Evolutionary conservation across 345 rosid genomes (phyloP).

Genomic region (Heritiera fomes): DNA sequence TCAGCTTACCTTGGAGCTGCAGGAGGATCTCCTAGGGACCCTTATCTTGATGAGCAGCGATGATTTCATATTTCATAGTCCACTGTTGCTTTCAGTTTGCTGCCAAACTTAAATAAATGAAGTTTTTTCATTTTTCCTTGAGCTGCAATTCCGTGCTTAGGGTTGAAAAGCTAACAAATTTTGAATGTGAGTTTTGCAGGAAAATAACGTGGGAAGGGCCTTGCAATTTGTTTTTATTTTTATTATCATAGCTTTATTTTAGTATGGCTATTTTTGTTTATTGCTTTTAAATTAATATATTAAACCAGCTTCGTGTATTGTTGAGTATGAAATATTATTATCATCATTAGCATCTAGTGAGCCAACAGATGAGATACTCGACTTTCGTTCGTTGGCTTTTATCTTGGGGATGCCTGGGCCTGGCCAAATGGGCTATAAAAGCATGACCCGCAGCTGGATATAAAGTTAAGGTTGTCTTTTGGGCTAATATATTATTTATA

Average conservation of each 20-base stretch:
- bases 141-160: not conserved
- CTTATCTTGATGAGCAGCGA: slow-evolving; percentile 77
- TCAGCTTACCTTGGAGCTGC: slow-evolving; percentile 45
- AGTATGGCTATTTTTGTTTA: not conserved
- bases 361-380: too few species aligned
- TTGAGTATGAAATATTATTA: not conserved
- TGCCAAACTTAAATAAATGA: not conserved
- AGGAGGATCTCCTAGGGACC: slow-evolving; percentile 49
- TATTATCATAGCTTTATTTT: not conserved
- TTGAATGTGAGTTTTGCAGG: not conserved
- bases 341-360: too few species aligned
- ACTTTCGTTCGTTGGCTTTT: too few species aligned
- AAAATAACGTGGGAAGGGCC: slow-evolving; percentile 16
- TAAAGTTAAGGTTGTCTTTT: too few species aligned
- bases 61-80: slow-evolving; percentile 34
- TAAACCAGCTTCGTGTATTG: too few species aligned
- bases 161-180: slow-evolving; percentile 14
- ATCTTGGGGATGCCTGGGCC: too few species aligned
- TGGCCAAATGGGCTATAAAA: too few species aligned
- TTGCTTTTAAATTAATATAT: not conserved
- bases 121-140: not conserved
- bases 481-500: too few species aligned
- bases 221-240: not conserved
- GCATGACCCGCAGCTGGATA: too few species aligned
- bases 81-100: not conserved